These are phyloP conservation scores for Sarocladium brachiariae DNA, from an alignment of 2,329 filamentous ascomycete species.

Conservation along the genomic window DNA sequence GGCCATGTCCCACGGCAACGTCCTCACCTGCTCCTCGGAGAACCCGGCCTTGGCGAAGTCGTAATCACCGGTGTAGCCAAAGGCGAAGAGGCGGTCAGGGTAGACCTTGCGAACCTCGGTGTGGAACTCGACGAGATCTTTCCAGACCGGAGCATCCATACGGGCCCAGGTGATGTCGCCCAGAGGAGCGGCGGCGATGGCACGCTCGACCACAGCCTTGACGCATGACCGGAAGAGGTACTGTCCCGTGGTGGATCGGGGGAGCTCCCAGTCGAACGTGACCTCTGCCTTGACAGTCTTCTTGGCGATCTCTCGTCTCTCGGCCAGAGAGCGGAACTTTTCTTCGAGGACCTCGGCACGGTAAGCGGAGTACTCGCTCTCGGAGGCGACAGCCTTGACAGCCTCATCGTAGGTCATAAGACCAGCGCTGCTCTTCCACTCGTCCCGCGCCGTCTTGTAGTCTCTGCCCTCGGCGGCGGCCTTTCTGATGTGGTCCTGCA, in stretches of 20 bases:
- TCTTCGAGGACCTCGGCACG: constrained; percentile 7
- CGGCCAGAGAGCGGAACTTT: constrained; percentile 12
- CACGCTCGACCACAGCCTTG: constrained; percentile 25
- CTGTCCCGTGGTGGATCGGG: constrained; percentile 25
- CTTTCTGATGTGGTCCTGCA: constrained; percentile 7
- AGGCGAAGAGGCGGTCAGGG: constrained; percentile 30
- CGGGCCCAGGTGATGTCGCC: constrained; percentile 31
- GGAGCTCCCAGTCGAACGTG: constrained; percentile 29
- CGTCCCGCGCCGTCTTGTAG: constrained; percentile 19
- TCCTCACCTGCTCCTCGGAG: constrained; percentile 22
- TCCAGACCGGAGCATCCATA: constrained; percentile 27
- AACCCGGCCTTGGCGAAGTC: constrained; percentile 28
- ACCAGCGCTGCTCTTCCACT: constrained; percentile 25
- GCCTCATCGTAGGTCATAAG: constrained; percentile 29
- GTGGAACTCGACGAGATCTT: constrained; percentile 30
- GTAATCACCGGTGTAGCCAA: constrained; percentile 31
- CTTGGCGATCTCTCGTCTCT: constrained; percentile 15
- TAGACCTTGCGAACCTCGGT: constrained; percentile 25
- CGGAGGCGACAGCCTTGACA: constrained; percentile 20
- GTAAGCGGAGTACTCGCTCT: constrained; percentile 22
- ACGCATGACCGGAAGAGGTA: constrained; percentile 26
- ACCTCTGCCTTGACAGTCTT: constrained; percentile 19
- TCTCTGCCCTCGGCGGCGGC: constrained; percentile 19
- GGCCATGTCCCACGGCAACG: constrained; percentile 25
- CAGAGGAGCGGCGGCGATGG: constrained; percentile 26